Evolutionary conservation across 441 rosid genomes (phyloP).

Genomic region (Populus hybrid): DNA sequence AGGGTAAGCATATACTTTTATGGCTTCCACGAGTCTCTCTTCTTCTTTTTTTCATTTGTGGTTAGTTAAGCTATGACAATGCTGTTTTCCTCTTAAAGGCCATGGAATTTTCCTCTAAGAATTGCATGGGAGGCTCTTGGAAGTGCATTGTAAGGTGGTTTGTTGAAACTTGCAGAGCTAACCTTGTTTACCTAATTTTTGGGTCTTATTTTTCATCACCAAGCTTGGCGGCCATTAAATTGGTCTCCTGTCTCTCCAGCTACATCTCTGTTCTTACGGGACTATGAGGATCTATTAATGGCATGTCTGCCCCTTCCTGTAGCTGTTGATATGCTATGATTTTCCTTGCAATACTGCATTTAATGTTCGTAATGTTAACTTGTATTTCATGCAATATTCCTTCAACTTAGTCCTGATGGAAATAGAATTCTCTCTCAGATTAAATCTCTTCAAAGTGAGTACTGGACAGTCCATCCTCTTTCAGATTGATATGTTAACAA

Average conservation of each 20-base stretch:
- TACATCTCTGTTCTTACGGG: neutral
- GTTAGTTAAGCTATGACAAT: neutral
- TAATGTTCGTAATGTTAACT: no score
- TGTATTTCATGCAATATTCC: no score
- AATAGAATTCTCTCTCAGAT: no score
- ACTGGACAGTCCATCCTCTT: no score
- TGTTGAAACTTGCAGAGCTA: neutral
- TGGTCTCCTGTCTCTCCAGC: neutral
- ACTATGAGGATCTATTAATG: neutral
- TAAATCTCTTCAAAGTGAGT: no score
- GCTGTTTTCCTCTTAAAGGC: neutral
- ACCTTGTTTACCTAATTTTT: neutral
- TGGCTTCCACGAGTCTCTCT: no score
- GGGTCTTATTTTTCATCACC: neutral
- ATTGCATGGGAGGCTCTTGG: neutral
- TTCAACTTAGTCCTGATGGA: no score
- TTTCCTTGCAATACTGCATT: no score
- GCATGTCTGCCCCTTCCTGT: neutral
- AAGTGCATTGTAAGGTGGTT: neutral
- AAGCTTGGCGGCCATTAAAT: constrained; percentile 11
- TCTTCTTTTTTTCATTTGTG: no score
- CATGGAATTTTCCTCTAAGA: neutral
- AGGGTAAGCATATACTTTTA: neutral
- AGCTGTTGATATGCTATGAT: neutral
- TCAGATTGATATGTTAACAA: neutral